Base-by-base conservation (phyloP, 2,329 filamentous ascomycete species). In the Eurotiales sp. region DNA sequence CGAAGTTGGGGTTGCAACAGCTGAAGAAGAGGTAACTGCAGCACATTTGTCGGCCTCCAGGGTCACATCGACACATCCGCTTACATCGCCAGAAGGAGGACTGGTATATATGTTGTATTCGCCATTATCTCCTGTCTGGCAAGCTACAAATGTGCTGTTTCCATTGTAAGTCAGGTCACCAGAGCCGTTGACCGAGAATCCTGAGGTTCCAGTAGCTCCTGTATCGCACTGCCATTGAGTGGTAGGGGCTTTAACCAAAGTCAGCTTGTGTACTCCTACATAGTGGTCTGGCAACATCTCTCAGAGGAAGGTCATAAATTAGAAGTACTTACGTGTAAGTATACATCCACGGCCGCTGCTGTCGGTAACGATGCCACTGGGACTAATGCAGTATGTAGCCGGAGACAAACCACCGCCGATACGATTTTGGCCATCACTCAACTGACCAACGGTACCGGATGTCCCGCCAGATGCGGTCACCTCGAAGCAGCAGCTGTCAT, bases 141-240 rank as follows among this genome's bases (percentile, higher is more conserved):
- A 87, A 40, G 82, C 77, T 60, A 78, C 82, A 65, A 87, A 87
- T 21, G 69, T 68, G 4, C 71, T 64, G 58, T 71, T 75, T 40
- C 76, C 77, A 32, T 80, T 69, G 65, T 77, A 80, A 2, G 71
- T 70, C 19, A 87, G 62, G 5, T 65, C 59, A 34, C 83, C 82
- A 54, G 78, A 67, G 25, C 76, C 76, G 40, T 65, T 72, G 53
- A 86, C 73, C 6, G 72, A 70, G 68, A 86, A 87, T 27, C 82
- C 83, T 30, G 73, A 62, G 21, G 72, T 76, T 5, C 79, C 75
- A 11, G 61, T 58, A 14, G 78, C 78, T 41, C 79, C 77, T 15
- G 61, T 57, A 56, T 87, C 83, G 58, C 84, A 86, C 61, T 85
- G 82, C 54, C 82, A 79, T 45, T 84, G 79, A 23, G 73, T 76